Conservation (phyloP, 2,329 filamentous ascomycete genomes). For the Neurospora sp. region DNA sequence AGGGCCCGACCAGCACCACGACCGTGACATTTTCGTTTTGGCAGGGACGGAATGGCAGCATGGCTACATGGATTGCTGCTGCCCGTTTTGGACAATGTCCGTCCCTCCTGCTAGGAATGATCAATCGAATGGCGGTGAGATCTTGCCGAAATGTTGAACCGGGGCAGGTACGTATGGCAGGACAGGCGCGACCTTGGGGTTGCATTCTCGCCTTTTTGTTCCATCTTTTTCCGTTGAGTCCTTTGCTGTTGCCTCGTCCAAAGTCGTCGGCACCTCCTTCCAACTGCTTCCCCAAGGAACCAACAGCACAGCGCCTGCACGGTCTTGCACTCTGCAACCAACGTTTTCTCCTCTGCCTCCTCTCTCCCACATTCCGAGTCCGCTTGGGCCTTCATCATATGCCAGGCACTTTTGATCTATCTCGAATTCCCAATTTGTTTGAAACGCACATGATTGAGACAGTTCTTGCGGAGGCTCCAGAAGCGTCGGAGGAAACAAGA, state of each 20-base stretch:
- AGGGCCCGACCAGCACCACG: neutral
- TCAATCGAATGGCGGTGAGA: neutral
- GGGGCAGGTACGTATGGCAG: neutral
- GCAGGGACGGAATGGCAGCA: neutral
- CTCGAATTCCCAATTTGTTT: neutral
- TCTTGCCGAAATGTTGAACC: neutral
- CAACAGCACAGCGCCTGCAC: neutral
- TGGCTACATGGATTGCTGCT: neutral
- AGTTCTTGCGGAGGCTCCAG: neutral
- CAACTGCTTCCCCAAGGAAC: neutral
- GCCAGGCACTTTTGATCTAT: neutral
- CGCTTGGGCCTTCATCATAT: neutral
- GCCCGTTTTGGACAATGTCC: neutral
- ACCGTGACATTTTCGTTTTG: neutral
- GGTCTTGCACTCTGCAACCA: neutral
- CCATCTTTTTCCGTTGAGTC: neutral
- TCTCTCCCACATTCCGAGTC: neutral
- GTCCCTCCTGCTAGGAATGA: neutral
- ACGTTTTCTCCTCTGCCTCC: neutral
- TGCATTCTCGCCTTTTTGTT: neutral
- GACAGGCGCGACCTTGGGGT: neutral
- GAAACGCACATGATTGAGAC: neutral
- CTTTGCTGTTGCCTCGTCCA: neutral
- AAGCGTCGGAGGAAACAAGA: neutral
- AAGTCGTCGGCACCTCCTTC: neutral